Conservation (phyloP, 2,329 filamentous ascomycete genomes). For the Fusarium irregulare region DNA sequence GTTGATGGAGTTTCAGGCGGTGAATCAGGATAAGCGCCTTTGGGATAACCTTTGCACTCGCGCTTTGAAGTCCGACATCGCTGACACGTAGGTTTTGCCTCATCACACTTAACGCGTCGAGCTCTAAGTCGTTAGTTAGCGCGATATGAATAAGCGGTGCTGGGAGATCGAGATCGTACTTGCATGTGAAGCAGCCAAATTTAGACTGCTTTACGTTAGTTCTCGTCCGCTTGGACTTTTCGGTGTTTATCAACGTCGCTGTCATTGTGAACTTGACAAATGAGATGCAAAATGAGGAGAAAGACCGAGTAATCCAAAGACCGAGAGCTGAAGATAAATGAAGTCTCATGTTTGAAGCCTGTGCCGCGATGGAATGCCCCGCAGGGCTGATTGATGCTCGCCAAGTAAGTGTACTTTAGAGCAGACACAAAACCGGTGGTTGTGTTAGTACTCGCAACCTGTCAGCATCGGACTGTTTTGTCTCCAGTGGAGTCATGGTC, state of each 20-base stretch:
- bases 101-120: constrained; percentile 40
- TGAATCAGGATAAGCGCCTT: not conserved
- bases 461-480: not conserved
- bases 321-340: constrained; percentile 1
- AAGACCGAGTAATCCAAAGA: constrained; percentile 27
- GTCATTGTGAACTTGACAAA: not conserved
- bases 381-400: not conserved
- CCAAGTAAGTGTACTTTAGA: not conserved
- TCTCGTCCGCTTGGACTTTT: constrained; percentile 29
- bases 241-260: not conserved
- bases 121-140: constrained; percentile 5
- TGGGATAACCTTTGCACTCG: constrained; percentile 27
- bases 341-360: not conserved
- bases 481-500: not conserved
- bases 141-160: too few species aligned
- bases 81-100: constrained; percentile 30
- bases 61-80: constrained; percentile 28
- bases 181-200: constrained; percentile 41
- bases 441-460: not conserved
- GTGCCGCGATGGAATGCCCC: not conserved
- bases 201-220: constrained; percentile 42
- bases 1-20: not conserved
- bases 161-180: constrained; percentile 15
- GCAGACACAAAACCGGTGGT: fast-evolving
- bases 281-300: not conserved